Evolutionary conservation across 768 basidiomycete species (phyloP), one percentile per base, ranked within the genome.

Genomic region (Phlebiopsis gigantea): DNA sequence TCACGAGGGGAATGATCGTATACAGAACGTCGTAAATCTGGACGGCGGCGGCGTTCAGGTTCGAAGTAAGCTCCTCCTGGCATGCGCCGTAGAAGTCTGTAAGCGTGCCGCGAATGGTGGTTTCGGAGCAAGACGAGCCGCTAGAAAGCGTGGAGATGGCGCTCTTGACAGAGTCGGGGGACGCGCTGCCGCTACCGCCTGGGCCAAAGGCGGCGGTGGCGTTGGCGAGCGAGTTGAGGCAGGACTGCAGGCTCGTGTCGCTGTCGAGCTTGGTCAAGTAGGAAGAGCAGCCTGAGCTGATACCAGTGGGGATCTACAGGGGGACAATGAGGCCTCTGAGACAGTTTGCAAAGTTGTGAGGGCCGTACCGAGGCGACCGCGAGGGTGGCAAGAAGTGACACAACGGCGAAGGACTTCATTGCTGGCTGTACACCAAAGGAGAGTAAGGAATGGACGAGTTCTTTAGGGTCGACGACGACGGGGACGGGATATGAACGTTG

Each of bases 1-100:
- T 62, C 59, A 73, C 73, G 67, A 96, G 68, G 7, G 94, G 93
- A 10, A 67, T 59, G 45, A 95, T 61, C 57, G 78, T 61, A 74
- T 92, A 99, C 26, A 98, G 73, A 28, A 83, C 74, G 67, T 98
- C 95, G 73, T 98, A 99, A 1, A 80, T 71, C 25, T 71, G 63
- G 68, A 82, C 68, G 46, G 97, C 88, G 24, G 75, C 68, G 0
- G 45, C 0, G 60, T 79, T 80, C 46, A 73, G 66, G 47, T 55
- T 65, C 9, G 78, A 72, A 2, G 81, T 82, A 62, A 99, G 74
- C 74, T 98, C 96, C 19, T 66, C 56, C 0, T 73, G 56, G 77
- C 96, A 99, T 10, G 79, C 77, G 8, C 79, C 64, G 69, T 85
- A 85, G 73, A 98, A 97, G 7, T 74, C 56, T 52, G 81, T 72